A percentile compares a stretch with the other conserved stretches of the same genome.
These are phyloP conservation scores for Monilinia fructigena DNA, from an alignment of 2,329 filamentous ascomycete genomes.

Conservation along the genomic window DNA sequence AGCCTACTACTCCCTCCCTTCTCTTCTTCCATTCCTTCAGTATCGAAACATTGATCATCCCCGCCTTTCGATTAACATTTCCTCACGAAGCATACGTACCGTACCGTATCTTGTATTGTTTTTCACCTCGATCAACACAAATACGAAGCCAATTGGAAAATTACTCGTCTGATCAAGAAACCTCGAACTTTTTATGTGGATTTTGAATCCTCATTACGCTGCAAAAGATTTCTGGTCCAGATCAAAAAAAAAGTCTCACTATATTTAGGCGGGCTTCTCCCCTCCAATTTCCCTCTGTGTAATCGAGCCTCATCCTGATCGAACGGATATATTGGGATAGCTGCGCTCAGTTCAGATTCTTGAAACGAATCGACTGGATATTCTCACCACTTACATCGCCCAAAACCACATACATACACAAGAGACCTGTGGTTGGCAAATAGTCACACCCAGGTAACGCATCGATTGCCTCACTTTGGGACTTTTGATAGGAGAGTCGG, in stretches of 20 bases:
- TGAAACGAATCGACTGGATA: slow-evolving; percentile 1
- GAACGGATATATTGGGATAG: slow-evolving; percentile 14
- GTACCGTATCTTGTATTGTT: not conserved
- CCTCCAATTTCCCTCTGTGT: slow-evolving; percentile 20
- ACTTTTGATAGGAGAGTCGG: slow-evolving; percentile 17
- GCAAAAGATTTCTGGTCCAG: slow-evolving; percentile 6
- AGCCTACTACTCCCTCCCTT: slow-evolving; percentile 5
- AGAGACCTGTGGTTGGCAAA: not conserved
- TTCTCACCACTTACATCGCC: slow-evolving; percentile 2
- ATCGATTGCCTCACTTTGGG: slow-evolving; percentile 22
- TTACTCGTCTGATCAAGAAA: not conserved
- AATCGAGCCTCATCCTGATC: slow-evolving; percentile 12
- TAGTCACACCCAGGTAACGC: slow-evolving; percentile 9
- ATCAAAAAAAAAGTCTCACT: slow-evolving; percentile 17
- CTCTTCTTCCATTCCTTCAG: slow-evolving; percentile 12
- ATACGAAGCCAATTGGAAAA: slow-evolving; percentile 2
- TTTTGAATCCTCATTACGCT: slow-evolving; percentile 3
- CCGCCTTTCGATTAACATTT: not conserved
- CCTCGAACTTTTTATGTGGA: slow-evolving; percentile 1
- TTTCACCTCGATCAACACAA: not conserved
- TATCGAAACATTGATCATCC: slow-evolving; percentile 7
- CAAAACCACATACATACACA: not conserved
- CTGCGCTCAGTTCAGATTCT: slow-evolving; percentile 3
- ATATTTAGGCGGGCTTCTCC: not conserved
- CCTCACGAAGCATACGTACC: not conserved